These are phyloP conservation scores for Lepidium aucheri DNA, from an alignment of 345 rosid species.

Conservation along the genomic window DNA sequence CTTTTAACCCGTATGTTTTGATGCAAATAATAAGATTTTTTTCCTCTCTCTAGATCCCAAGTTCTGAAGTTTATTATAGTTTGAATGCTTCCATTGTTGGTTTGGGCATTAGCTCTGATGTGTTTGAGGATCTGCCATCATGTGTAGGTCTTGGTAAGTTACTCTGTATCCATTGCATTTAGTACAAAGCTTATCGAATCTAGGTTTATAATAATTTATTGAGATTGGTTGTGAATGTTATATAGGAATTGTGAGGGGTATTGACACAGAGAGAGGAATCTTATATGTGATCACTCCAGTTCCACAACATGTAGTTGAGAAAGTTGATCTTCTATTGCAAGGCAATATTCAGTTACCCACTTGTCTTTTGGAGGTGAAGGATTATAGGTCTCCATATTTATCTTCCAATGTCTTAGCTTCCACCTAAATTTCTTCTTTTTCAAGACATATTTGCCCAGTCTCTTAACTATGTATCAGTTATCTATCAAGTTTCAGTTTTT, in stretches of 20 bases:
- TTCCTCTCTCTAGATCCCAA: conserved; percentile 44
- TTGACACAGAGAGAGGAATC: conserved; percentile 56
- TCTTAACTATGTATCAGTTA: background rate
- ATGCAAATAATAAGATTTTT: background rate
- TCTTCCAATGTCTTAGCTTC: conserved; percentile 54
- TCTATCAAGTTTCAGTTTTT: background rate
- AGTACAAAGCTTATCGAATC: background rate
- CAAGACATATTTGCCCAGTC: background rate
- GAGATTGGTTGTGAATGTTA: background rate
- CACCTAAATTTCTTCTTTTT: conserved; percentile 21
- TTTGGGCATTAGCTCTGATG: conserved; percentile 62
- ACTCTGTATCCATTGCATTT: background rate
- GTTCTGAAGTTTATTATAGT: conserved; percentile 59
- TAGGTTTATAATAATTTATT: background rate
- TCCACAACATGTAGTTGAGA: conserved; percentile 56
- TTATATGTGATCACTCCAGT: conserved; percentile 81
- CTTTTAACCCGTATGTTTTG: background rate
- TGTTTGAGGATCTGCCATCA: conserved; percentile 49
- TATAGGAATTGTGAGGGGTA: conserved; percentile 84
- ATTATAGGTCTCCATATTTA: conserved; percentile 72
- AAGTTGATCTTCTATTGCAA: conserved; percentile 72
- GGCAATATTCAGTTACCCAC: conserved; percentile 75
- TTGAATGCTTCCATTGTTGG: conserved; percentile 87
- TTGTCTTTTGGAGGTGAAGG: conserved; percentile 75
- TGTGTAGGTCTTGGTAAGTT: conserved; percentile 88